Base-by-base conservation (phyloP, 2,329 filamentous ascomycete species). In the Penicillium sp. region DNA sequence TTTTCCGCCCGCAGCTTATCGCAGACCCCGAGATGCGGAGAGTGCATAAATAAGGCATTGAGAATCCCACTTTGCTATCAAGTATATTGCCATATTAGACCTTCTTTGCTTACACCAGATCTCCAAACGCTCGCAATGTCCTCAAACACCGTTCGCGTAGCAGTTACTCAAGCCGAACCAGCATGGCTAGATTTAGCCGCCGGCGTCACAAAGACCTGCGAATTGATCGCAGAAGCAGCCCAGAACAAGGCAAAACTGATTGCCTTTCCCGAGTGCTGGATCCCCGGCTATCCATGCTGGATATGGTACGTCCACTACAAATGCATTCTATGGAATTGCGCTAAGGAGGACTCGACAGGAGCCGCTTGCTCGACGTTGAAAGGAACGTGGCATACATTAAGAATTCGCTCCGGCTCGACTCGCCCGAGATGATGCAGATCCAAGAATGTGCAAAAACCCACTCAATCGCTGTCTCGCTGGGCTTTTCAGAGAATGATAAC, bases 101-200 rank as follows among this genome's bases (percentile, higher is more conserved):
- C 15, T 18, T 18, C 15, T 18, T 18, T 18, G 15, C 15, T 18
- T 2, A 18, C 15, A 2, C 15, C 15, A 18, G 15, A 18, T 18
- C 15, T 18, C 15, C 20, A 23, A 23, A 23, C 20, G 15, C 15
- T 18, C 15, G 13, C 12, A n/a, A 32, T 32, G 29, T 32, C 29
- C n/a, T 15, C 29, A 32, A n/a, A 4, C 29, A 12, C 13, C 2
- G 49, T 54, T 28, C 50, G 52, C 3, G 55, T 55, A 2, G 55
- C 52, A 0, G 50, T 53, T 23, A 55, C 52, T 3, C 81, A 85
- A 59, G 75, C 77, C 5, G 82, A 84, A 63, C 80, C 81, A 0
- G 74, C 71, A 1, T 85, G 81, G 81, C 71, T 85, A 6, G 78
- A 86, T 57, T 73, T 85, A 2, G 67, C 75, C 6, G 76, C 64